Evolutionary conservation across 1,139 yeast genomes (phyloP).

Genomic region (Blastobotrys raffinosifermentans): DNA sequence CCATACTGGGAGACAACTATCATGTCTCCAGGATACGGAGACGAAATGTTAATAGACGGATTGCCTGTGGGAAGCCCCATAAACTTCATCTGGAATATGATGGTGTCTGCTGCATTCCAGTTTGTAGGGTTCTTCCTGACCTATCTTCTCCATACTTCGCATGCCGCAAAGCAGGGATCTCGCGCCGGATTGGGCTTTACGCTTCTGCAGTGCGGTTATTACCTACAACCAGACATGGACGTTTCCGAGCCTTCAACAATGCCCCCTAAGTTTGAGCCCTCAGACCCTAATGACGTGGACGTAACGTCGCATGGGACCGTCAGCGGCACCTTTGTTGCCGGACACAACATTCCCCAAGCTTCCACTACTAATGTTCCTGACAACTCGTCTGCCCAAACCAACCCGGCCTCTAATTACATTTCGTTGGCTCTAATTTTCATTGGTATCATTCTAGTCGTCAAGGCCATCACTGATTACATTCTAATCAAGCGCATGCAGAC

Average conservation of each 20-base stretch:
- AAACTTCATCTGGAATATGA: slow-evolving; percentile 82
- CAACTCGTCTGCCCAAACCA: slow-evolving; percentile 4
- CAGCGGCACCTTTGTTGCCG: slow-evolving; percentile 22
- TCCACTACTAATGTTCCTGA: slow-evolving; percentile 12
- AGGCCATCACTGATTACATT: slow-evolving; percentile 64
- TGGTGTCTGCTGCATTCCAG: slow-evolving; percentile 86
- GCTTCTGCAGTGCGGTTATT: slow-evolving; percentile 68
- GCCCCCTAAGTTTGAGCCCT: slow-evolving; percentile 38
- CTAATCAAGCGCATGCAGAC: slow-evolving; percentile 74
- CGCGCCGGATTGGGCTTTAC: slow-evolving; percentile 89
- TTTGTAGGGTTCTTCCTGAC: slow-evolving; percentile 90
- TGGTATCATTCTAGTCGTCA: slow-evolving; percentile 61
- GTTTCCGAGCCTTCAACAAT: slow-evolving; percentile 30
- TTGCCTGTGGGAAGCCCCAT: slow-evolving; percentile 92
- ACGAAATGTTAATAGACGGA: slow-evolving; percentile 91
- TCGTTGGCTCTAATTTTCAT: slow-evolving; percentile 59
- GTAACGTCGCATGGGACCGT: slow-evolving; percentile 30
- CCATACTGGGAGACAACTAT: slow-evolving; percentile 95
- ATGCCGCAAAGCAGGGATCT: slow-evolving; percentile 95
- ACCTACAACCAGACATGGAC: slow-evolving; percentile 53
- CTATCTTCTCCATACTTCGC: slow-evolving; percentile 88
- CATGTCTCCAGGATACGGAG: slow-evolving; percentile 71
- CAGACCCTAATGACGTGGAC: slow-evolving; percentile 36
- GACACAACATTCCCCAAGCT: slow-evolving; percentile 15
- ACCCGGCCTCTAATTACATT: slow-evolving; percentile 22